Evolutionary conservation across 352 stramenopile genomes (phyloP), one percentile per base, ranked within the genome.

Genomic region (Globisporangium lucens): DNA sequence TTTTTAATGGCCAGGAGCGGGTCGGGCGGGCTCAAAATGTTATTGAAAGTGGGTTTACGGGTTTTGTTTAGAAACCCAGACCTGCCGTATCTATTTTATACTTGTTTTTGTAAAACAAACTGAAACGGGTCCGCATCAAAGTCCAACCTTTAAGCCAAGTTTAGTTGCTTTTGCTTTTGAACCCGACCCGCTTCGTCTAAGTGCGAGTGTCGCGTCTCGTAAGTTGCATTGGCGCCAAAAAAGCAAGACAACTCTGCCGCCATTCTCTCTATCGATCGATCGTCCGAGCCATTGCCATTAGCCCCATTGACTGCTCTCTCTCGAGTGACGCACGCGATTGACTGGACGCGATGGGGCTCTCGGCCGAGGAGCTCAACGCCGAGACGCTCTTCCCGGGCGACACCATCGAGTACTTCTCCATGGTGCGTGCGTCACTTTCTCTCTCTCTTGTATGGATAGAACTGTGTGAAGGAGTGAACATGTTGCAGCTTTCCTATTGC

Each of bases 331-430:
- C 51, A 64, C 35, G 30, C 13, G n/a, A n/a, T 5, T 17, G 35
- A 29, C 55, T 41, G 29, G 13, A n/a, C 51, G 73, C 74, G 61
- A 76, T 76, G 35, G 70, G 74, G 60, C 81, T 93, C 36, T 78
- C 82, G 49, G 78, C 77, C 24, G 80, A 75, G 53, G 79, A 93
- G 66, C 77, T 93, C 3, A 69, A 67, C 27, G 65, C 68, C 3
- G 85, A 93, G 75, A 79, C 68, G 72, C 80, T 93, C 53, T 89
- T 79, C 41, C 72, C 85, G 13, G 85, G 85, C 43, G 85, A 93
- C 72, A 91, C 80, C 5, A 77, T 93, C 67, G 85, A 93, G 67
- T 93, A 93, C 73, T 93, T 76, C 69, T 91, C 82, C 35, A 91
- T 93, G 81, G 75, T 84, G 35, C 30, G 65, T 35, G 15, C n/a